phyloP scores from a whole-genome alignment of 148 eudicot species.

The Vaccinium vitisidaea region DNA sequence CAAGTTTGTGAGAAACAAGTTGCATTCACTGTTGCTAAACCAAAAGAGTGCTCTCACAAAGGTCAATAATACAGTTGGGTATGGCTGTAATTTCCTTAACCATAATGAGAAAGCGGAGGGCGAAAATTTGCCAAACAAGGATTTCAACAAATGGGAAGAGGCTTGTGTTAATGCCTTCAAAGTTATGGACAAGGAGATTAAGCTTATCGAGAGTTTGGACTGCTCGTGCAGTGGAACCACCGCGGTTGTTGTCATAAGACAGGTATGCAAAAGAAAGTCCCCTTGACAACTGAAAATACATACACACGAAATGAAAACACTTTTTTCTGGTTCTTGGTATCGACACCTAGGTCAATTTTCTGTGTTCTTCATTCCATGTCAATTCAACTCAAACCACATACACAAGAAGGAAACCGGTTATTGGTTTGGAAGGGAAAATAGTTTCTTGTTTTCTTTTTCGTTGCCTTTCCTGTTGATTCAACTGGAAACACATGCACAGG shows the following conservation, averaged over 20 bases:
- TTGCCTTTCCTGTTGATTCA: background rate
- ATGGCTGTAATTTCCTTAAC: slow-evolving; percentile 1
- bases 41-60: slow-evolving; percentile 38
- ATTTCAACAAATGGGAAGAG: slow-evolving; percentile 42
- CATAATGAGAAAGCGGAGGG: slow-evolving; percentile 17
- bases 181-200: slow-evolving; percentile 70
- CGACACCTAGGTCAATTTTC: background rate
- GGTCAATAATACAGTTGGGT: background rate
- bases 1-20: slow-evolving; percentile 55
- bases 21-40: slow-evolving; percentile 53
- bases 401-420: background rate
- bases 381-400: background rate
- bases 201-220: slow-evolving; percentile 52
- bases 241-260: slow-evolving; percentile 64
- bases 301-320: background rate
- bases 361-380: background rate
- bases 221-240: slow-evolving; percentile 78
- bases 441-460: background rate
- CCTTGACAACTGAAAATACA: background rate
- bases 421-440: background rate
- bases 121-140: slow-evolving; percentile 21
- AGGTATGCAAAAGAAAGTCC: slow-evolving; percentile 34
- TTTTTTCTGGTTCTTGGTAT: background rate
- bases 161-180: slow-evolving; percentile 59
- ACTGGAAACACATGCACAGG: background rate